Base-by-base conservation (phyloP, 202 grass and related monocot genomes). In the Schoenoplectus tabernaemontani region DNA sequence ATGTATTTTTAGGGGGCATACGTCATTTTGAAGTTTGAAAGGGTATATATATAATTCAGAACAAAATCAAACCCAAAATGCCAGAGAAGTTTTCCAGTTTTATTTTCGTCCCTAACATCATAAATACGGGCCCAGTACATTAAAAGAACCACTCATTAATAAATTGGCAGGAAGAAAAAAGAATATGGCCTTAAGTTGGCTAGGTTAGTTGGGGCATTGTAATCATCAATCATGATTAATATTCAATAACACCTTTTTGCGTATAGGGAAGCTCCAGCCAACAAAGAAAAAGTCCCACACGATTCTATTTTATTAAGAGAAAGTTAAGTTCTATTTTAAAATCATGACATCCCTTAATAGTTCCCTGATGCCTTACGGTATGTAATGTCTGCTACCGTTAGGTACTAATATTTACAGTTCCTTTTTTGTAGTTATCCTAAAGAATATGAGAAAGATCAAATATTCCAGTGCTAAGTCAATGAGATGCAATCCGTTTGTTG, bases 191-290 rank as follows among this genome's bases (percentile, higher is more conserved):
- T 0, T 26, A 48, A 48, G 42, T 48, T 48, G 51, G 15, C 15
- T 46, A 75, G 13, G 26, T 75, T 26, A 78, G 76, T 78, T 78
- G 76, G 54, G 43, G 19, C 76, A 78, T 60, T 59, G 57, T 17
- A 78, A 80, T 80, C 77, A 65, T 28, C 22, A 80, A 80, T 80
- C 43, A 64, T 37, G 12, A 61, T 64, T 39, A 61, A 80, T 64
- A 47, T 47, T 62, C 7, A 79, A 79, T 62, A 1, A 13, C 23
- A 79, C 37, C 54, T 51, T 36, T 54, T 77, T 59, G 51, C 24
- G 74, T 77, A 38, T 41, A 54, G 41, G 58, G 30, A 28, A 59
- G 11, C 17, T 16, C 15, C 16, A 34, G 46, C 46, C 15, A 58
- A 42, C 54, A 41, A 51, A 64, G 24, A 46, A 64, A 80, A 80